These are phyloP conservation scores for Lasiodiplodia sp. DNA, from an alignment of 2,329 filamentous ascomycete species.

Conservation along the genomic window DNA sequence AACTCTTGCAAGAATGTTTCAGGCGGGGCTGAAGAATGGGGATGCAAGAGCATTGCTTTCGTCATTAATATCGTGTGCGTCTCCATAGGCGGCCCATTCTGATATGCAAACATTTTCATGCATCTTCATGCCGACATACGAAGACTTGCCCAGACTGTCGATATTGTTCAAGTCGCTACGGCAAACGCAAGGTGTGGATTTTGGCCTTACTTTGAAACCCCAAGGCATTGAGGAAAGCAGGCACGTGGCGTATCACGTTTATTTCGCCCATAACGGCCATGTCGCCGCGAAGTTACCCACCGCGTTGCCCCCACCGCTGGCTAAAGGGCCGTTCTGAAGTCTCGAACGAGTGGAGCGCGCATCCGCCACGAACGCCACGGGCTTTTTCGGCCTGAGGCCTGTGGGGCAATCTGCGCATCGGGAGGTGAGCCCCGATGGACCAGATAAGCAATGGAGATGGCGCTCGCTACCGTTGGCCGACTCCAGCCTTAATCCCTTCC, in stretches of 20 bases:
- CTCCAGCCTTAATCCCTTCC: not conserved
- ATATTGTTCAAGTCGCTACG: not conserved
- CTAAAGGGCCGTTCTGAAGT: not conserved
- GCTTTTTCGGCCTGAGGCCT: not conserved
- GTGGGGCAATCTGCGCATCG: not conserved
- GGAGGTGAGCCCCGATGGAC: not conserved
- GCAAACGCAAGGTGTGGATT: not conserved
- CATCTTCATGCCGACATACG: not conserved
- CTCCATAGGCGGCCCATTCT: not conserved
- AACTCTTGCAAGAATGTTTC: not conserved
- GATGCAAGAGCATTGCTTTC: not conserved
- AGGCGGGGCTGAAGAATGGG: not conserved
- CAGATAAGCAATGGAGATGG: slow-evolving; percentile 18
- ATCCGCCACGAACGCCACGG: not conserved
- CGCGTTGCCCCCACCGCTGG: not conserved
- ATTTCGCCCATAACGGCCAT: not conserved
- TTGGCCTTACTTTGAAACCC: not conserved
- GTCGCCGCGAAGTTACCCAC: not conserved
- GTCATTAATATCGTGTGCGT: not conserved
- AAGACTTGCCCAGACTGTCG: not conserved
- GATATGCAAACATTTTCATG: slow-evolving; percentile 21
- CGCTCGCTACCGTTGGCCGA: not conserved
- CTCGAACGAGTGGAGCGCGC: not conserved
- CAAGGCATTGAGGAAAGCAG: not conserved
- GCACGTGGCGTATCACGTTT: not conserved